phyloP scores from a whole-genome alignment of 1,284 basidiomycete genomes.

The Apiotrichum porosum region DNA sequence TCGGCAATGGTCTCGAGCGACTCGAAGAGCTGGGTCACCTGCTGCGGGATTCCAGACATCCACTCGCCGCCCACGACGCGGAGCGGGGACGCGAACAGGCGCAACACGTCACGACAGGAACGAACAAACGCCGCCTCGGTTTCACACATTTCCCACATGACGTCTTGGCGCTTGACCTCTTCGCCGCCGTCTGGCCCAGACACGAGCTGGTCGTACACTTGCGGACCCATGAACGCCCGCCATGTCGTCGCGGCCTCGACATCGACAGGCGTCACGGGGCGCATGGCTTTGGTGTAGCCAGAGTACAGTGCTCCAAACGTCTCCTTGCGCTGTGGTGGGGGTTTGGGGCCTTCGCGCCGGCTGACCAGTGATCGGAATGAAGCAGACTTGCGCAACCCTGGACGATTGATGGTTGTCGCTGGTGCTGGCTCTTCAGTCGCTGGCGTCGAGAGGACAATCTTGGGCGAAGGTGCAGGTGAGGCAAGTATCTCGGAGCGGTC shows the following conservation, averaged over 20 bases:
- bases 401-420: no score
- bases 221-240: constrained; percentile 28
- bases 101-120: constrained; percentile 60
- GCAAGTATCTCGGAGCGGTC: no score
- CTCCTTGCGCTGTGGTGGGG: constrained; percentile 28
- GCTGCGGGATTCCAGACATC: constrained; percentile 68
- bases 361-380: constrained; percentile 5
- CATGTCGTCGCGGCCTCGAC: constrained; percentile 18
- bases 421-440: no score
- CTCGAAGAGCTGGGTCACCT: constrained; percentile 68
- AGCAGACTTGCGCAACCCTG: constrained; percentile 6
- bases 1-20: constrained; percentile 78
- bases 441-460: no score
- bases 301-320: constrained; percentile 34
- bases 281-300: constrained; percentile 34
- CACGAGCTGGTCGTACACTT: constrained; percentile 19
- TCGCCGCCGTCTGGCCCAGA: constrained; percentile 44
- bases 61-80: constrained; percentile 63
- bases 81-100: constrained; percentile 68
- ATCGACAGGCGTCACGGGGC: constrained; percentile 1
- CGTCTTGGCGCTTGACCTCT: constrained; percentile 62
- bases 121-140: constrained; percentile 66
- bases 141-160: constrained; percentile 63
- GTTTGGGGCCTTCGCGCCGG: constrained; percentile 29
- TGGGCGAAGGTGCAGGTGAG: no score